Evolutionary conservation across 768 basidiomycete genomes (phyloP).

Genomic region (Tricholomella constricta): DNA sequence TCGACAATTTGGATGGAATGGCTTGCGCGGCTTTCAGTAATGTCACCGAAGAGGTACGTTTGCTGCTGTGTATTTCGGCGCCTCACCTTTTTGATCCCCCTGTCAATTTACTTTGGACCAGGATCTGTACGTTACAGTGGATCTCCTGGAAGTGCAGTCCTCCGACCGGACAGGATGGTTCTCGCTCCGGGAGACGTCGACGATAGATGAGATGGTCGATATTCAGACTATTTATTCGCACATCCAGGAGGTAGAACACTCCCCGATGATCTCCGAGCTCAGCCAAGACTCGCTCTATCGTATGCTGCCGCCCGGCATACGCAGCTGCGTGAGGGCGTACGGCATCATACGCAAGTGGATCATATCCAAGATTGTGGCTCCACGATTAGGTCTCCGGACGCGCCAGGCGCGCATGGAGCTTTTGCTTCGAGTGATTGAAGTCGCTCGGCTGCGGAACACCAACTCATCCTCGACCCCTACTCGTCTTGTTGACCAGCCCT

Average conservation of each 20-base stretch:
- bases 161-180: constrained; percentile 85
- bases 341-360: constrained; percentile 80
- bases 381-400: constrained; percentile 59
- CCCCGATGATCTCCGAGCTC: constrained; percentile 69
- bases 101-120: constrained; percentile 26
- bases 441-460: constrained; percentile 63
- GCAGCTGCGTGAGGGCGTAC: constrained; percentile 78
- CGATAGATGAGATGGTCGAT: constrained; percentile 64
- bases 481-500: constrained; percentile 56
- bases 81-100: background rate
- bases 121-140: constrained; percentile 79
- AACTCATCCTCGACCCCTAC: constrained; percentile 37
- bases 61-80: constrained; percentile 6
- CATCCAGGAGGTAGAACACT: constrained; percentile 71
- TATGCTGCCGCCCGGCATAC: constrained; percentile 71
- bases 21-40: constrained; percentile 73
- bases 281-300: constrained; percentile 72
- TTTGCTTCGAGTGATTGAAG: constrained; percentile 70
- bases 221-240: constrained; percentile 80
- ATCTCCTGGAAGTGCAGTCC: constrained; percentile 79
- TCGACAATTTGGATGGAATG: constrained; percentile 80
- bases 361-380: constrained; percentile 65
- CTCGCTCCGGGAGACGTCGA: constrained; percentile 51
- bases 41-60: constrained; percentile 71
- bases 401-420: constrained; percentile 77